Percentiles rank a stretch among this genome's conserved stretches.
phyloP scores from a whole-genome alignment of 2,329 filamentous ascomycete species.

The Teratosphaeria nubilosa region DNA sequence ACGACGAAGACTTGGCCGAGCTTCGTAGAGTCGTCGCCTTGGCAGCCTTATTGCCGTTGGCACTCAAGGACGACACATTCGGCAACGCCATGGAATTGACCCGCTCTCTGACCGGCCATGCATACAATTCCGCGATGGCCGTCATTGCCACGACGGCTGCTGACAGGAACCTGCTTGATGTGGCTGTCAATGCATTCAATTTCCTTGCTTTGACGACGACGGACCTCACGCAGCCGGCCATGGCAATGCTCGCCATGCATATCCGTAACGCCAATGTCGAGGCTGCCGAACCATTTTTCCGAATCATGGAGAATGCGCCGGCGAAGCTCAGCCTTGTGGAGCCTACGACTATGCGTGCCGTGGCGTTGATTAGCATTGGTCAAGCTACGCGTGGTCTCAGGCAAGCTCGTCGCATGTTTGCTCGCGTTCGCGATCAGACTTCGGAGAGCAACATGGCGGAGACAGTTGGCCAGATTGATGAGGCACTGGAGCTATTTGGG shows the following conservation, averaged over 20 bases:
- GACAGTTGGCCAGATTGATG: slow-evolving; percentile 70
- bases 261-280: slow-evolving; percentile 72
- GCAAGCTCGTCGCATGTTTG: slow-evolving; percentile 77
- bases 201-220: slow-evolving; percentile 41
- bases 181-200: slow-evolving; percentile 51
- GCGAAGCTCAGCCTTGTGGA: slow-evolving; percentile 65
- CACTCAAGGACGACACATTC: slow-evolving; percentile 60
- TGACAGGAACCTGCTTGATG: slow-evolving; percentile 60
- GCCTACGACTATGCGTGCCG: slow-evolving; percentile 79
- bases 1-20: slow-evolving; percentile 27
- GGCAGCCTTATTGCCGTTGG: slow-evolving; percentile 68
- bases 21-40: slow-evolving; percentile 64
- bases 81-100: slow-evolving; percentile 66
- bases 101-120: slow-evolving; percentile 46
- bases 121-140: slow-evolving; percentile 55
- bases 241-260: slow-evolving; percentile 78
- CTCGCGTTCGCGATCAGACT: slow-evolving; percentile 60
- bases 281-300: slow-evolving; percentile 72
- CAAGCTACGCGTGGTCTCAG: slow-evolving; percentile 71
- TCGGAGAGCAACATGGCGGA: slow-evolving; percentile 41
- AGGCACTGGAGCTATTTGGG: slow-evolving; percentile 64
- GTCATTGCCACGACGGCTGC: slow-evolving; percentile 69
- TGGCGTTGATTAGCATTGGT: slow-evolving; percentile 77
- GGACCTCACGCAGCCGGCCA: slow-evolving; percentile 47
- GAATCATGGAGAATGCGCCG: slow-evolving; percentile 53